Conservation (phyloP, 345 rosid species). For the Gossypium rotundifolium region DNA sequence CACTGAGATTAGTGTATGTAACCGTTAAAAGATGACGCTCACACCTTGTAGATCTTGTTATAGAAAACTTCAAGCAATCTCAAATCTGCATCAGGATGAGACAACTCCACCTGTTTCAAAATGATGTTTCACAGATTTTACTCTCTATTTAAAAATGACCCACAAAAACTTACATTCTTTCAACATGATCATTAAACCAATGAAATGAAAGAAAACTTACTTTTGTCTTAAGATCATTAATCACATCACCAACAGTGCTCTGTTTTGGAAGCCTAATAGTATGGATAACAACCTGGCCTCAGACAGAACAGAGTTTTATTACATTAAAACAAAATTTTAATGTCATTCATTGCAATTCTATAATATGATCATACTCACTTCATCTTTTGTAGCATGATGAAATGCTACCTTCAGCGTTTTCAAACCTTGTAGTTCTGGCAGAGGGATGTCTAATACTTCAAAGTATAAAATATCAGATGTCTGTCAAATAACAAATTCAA, state of each 20-base stretch:
- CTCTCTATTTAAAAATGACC: neutral
- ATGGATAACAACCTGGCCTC: conserved; percentile 68
- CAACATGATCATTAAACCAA: neutral
- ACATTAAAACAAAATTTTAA: conserved; percentile 9
- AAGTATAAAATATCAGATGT: conserved; percentile 85
- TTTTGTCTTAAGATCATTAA: conserved; percentile 82
- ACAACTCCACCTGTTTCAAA: conserved; percentile 74
- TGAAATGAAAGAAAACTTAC: conserved; percentile 28
- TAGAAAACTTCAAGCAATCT: conserved; percentile 84
- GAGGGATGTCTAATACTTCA: conserved; percentile 94
- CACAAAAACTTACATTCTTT: no score
- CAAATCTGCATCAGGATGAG: conserved; percentile 81
- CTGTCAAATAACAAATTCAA: conserved; percentile 34
- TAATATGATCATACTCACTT: conserved; percentile 43
- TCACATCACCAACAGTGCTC: conserved; percentile 87
- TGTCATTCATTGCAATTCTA: neutral
- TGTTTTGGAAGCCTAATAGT: conserved; percentile 87
- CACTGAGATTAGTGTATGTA: neutral
- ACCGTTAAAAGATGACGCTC: conserved; percentile 5
- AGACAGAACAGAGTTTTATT: conserved; percentile 17
- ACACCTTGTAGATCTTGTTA: conserved; percentile 94
- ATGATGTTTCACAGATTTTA: neutral
- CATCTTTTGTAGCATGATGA: conserved; percentile 74
- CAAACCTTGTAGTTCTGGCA: conserved; percentile 86
- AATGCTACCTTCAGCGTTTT: conserved; percentile 85